Conservation (phyloP, 345 rosid genomes). For the Cardamine resedifolia region DNA sequence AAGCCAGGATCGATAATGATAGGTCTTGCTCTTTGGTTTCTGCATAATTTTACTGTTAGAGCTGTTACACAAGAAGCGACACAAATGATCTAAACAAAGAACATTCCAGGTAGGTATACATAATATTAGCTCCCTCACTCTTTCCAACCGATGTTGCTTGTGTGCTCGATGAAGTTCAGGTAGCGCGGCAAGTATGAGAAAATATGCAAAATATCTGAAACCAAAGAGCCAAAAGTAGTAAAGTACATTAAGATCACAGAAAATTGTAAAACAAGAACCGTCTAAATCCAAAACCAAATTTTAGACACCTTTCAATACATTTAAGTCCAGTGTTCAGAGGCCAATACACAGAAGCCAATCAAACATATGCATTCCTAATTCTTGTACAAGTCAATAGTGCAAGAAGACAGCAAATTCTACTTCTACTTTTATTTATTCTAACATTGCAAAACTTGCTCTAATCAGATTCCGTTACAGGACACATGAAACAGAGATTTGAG, state of each 20-base stretch:
- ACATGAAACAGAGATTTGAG: not conserved
- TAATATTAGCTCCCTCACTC: slow-evolving; percentile 63
- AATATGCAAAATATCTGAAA: slow-evolving; percentile 86
- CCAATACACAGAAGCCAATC: slow-evolving; percentile 7
- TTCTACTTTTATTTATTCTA: not conserved
- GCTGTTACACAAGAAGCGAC: not conserved
- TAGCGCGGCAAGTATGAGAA: slow-evolving; percentile 92
- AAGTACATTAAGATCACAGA: slow-evolving; percentile 18
- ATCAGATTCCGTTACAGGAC: not conserved
- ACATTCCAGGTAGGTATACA: slow-evolving; percentile 29
- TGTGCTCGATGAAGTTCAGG: slow-evolving; percentile 91
- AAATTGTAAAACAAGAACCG: not conserved
- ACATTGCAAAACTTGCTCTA: not conserved
- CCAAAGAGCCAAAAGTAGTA: slow-evolving; percentile 21
- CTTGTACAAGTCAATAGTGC: not conserved
- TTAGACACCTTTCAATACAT: not conserved
- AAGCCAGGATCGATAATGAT: slow-evolving; percentile 86
- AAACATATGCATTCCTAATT: not conserved
- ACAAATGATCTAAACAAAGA: not conserved
- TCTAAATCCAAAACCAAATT: not conserved
- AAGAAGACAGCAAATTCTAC: not conserved
- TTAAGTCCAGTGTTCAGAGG: not conserved
- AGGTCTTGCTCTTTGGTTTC: slow-evolving; percentile 84
- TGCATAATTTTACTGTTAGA: slow-evolving; percentile 33
- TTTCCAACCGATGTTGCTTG: slow-evolving; percentile 90